These are phyloP conservation scores for Apiospora koreana DNA, from an alignment of 2,329 filamentous ascomycete genomes.

Conservation along the genomic window DNA sequence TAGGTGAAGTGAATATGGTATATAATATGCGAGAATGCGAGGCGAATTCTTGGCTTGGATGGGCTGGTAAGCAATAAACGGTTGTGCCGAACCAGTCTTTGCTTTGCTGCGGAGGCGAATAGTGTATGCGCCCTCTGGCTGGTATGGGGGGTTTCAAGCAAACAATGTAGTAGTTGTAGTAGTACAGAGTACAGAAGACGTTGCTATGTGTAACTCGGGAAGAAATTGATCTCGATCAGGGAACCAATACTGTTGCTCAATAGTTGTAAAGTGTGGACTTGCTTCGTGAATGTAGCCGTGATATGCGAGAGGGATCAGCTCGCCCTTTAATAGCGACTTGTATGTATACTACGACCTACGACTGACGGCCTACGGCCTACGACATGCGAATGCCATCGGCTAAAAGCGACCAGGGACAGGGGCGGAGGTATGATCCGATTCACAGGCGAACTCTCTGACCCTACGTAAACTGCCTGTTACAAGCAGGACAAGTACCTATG, in stretches of 20 bases:
- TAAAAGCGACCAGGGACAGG: slow-evolving; percentile 5
- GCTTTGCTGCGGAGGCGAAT: slow-evolving; percentile 7
- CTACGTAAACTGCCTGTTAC: not conserved
- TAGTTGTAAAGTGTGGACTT: not conserved
- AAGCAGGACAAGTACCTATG: not conserved
- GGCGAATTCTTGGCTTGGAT: not conserved
- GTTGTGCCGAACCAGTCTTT: not conserved
- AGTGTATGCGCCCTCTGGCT: not conserved
- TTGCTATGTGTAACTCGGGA: not conserved
- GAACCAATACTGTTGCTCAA: not conserved
- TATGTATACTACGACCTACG: not conserved
- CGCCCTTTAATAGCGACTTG: slow-evolving; percentile 6
- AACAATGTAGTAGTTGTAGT: not conserved
- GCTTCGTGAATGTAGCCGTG: not conserved
- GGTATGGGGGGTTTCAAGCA: not conserved
- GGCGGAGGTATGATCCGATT: slow-evolving; percentile 7
- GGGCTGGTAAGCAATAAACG: not conserved
- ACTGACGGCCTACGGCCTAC: not conserved
- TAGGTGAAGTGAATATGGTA: not conserved
- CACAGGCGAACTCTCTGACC: slow-evolving; percentile 3
- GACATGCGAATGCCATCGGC: slow-evolving; percentile 8
- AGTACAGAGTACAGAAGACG: not conserved
- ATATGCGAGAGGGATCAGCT: slow-evolving; percentile 7
- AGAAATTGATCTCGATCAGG: not conserved
- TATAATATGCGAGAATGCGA: not conserved